Evolutionary conservation across 768 basidiomycete species (phyloP).

Genomic region (Xerocomus brunneocitrinus): DNA sequence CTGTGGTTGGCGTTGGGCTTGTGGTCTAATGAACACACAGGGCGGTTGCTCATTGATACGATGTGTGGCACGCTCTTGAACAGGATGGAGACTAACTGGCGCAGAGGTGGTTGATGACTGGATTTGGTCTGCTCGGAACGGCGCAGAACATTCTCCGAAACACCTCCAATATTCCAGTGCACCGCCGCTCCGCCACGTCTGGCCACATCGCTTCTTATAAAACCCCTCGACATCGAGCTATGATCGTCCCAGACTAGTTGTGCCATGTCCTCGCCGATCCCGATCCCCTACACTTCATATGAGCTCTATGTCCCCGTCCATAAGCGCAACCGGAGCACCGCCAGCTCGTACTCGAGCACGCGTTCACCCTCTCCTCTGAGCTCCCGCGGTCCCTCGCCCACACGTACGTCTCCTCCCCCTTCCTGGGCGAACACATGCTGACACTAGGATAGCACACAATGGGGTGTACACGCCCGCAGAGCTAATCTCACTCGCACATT

Average conservation of each 20-base stretch:
- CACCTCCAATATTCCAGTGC: neutral
- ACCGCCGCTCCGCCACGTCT: neutral
- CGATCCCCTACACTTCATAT: neutral
- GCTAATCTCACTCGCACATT: conserved; percentile 20
- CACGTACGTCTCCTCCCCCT: neutral
- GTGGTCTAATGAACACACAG: conserved; percentile 30
- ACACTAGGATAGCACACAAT: no score
- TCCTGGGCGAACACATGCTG: no score
- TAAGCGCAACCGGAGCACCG: conserved; percentile 23
- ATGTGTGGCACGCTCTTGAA: conserved; percentile 34
- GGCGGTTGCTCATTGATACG: conserved; percentile 73
- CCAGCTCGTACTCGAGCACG: conserved; percentile 15
- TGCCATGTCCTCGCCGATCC: conserved; percentile 27
- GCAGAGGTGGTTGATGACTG: conserved; percentile 57
- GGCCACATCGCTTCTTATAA: conserved; percentile 2
- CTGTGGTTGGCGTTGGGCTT: neutral
- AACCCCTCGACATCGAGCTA: neutral
- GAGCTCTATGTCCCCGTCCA: conserved; percentile 40
- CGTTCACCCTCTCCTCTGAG: conserved; percentile 14
- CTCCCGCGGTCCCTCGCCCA: conserved; percentile 2
- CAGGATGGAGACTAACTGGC: conserved; percentile 7
- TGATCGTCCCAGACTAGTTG: neutral
- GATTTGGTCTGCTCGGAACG: neutral
- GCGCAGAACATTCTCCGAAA: conserved; percentile 18
- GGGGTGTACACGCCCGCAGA: conserved; percentile 26